Base-by-base conservation (phyloP, 345 rosid genomes). In the Rubroshorea leprosula region DNA sequence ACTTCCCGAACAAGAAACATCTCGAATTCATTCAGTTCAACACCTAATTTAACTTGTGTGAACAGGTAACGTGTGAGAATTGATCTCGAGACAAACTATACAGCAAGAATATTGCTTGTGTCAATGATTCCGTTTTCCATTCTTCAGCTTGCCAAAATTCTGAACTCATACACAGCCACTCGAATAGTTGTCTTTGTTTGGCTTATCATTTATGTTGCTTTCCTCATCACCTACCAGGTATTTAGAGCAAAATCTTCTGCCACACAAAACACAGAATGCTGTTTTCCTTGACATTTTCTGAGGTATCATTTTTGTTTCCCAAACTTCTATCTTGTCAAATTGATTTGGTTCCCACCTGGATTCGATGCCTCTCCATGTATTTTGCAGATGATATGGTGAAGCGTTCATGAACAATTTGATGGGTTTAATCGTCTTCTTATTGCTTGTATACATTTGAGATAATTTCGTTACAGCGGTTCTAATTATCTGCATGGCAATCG, bases 51-150 rank as follows among this genome's bases (percentile, higher is more conserved):
- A 1, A 49, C 38, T 62, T n/a, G n/a, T n/a, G n/a, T n/a, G 46
- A 64, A 63, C 72, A 80, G 80, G 74, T 18, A 75, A 73, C 51
- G 86, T 11, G 79, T 81, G n/a, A 50, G 20, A 55, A 76, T 74
- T 4, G 83, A 78, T 61, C 8, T 0, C 4, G 60, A 71, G 39
- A 75, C 83, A 9, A 81, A 45, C 46, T 11, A 50, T 38, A 63
- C 73, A 1, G 83, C 79, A 38, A 31, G 49, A 38, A 61, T 75
- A 61, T 71, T 73, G 68, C 58, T 78, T 31, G 26, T 68, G 35
- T 68, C 83, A 0, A 46, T 81, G 72, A 27, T 71, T 58, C 81
- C 83, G 24, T 67, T 78, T 57, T 70, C 78, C 51, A 44, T 73
- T 20, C 79, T 81, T 68, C 75, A 64, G 51, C 55, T 62, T 1